A percentile compares a stretch with the other conserved stretches of the same genome.
These are phyloP conservation scores for Luffa acutangula DNA, from an alignment of 306 rosid species.

Conservation along the genomic window DNA sequence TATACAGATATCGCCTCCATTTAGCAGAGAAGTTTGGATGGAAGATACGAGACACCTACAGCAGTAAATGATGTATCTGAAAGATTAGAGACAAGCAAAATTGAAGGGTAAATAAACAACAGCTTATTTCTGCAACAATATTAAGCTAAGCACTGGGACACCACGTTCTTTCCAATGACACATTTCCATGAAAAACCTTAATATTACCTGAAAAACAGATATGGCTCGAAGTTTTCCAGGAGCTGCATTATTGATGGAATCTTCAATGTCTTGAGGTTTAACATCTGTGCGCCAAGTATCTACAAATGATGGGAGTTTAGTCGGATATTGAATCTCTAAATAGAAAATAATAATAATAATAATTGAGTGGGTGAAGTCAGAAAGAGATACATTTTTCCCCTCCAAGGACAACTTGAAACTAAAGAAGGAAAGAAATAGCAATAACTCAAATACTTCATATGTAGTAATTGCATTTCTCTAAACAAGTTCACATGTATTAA, in stretches of 20 bases:
- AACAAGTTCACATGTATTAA: background rate
- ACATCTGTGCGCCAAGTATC: slow-evolving; percentile 90
- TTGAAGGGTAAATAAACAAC: background rate
- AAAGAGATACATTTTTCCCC: background rate
- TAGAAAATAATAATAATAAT: background rate
- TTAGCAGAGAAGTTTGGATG: slow-evolving; percentile 95
- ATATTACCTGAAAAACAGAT: slow-evolving; percentile 63
- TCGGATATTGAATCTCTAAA: background rate
- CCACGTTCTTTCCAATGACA: background rate
- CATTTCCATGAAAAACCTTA: slow-evolving; percentile 10
- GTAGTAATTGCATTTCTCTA: background rate
- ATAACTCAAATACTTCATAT: background rate
- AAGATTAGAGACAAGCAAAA: background rate
- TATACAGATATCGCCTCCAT: slow-evolving; percentile 88
- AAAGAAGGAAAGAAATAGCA: background rate
- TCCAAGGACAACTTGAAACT: background rate
- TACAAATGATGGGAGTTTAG: slow-evolving; percentile 13
- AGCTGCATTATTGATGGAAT: slow-evolving; percentile 53
- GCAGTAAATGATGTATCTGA: background rate
- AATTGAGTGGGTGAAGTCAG: background rate
- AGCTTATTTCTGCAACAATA: background rate
- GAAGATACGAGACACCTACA: slow-evolving; percentile 77
- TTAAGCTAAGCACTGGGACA: background rate
- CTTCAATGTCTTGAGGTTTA: slow-evolving; percentile 53
- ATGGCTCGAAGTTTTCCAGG: slow-evolving; percentile 60